Conservation (phyloP, 2,329 filamentous ascomycete species). For the Corinectria fuckeliana region DNA sequence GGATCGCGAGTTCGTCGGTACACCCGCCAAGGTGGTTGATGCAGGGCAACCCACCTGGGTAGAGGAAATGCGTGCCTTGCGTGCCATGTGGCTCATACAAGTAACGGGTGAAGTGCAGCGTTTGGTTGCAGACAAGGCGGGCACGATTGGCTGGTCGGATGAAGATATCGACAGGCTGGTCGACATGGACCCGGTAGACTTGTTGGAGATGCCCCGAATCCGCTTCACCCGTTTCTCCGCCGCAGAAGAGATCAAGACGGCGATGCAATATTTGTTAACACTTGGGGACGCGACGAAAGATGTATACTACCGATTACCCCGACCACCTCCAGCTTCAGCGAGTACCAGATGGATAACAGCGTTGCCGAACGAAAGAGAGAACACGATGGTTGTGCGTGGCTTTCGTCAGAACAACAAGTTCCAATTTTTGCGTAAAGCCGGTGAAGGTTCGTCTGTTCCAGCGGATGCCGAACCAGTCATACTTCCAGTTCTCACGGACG, state of each 20-base stretch:
- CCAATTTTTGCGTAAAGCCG: background rate
- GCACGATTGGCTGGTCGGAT: background rate
- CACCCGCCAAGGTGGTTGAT: slow-evolving; percentile 11
- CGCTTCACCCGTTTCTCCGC: background rate
- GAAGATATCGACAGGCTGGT: slow-evolving; percentile 13
- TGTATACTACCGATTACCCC: slow-evolving; percentile 13
- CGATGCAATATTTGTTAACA: slow-evolving; percentile 9
- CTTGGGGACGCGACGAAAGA: slow-evolving; percentile 7
- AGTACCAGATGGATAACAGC: slow-evolving; percentile 19
- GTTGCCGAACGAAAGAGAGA: background rate
- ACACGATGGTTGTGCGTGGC: background rate
- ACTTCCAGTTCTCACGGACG: background rate
- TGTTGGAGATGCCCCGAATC: background rate
- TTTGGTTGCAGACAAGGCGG: background rate
- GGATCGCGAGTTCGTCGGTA: slow-evolving; percentile 12
- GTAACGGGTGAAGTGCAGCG: slow-evolving; percentile 19
- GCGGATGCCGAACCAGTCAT: background rate
- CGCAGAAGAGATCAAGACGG: slow-evolving; percentile 14
- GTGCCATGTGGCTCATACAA: slow-evolving; percentile 30
- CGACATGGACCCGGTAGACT: background rate
- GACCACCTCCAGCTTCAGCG: slow-evolving; percentile 1
- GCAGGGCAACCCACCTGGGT: slow-evolving; percentile 28
- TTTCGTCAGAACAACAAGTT: slow-evolving; percentile 1
- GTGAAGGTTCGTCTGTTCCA: background rate
- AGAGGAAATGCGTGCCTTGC: slow-evolving; percentile 33